Base-by-base conservation (phyloP, 116 monocot species). In the Iris pallida region DNA sequence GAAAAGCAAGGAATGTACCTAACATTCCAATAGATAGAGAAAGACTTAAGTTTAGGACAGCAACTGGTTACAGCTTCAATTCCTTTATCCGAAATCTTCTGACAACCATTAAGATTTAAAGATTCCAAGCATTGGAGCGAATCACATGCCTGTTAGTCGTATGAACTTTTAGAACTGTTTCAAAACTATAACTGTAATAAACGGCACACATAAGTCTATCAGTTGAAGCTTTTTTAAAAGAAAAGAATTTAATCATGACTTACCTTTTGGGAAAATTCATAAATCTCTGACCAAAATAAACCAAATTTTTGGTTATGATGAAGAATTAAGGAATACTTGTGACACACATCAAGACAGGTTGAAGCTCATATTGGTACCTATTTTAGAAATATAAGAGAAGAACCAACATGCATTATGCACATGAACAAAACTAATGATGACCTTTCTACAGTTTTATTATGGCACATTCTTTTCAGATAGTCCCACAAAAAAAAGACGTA, bases 1-100 rank as follows among this genome's bases (percentile, higher is more conserved):
- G 17, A 49, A 19, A 64, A 53, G 42, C 30, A 18, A 40, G 47
- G 40, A 53, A 58, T 6, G 45, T 72, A 89, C 96, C 92, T 86
- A 61, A 96, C 85, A 81, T 91, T 96, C 96, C 96, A 96, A 66
- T 92, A 96, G 61, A 96, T 66, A 45, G 89, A 89, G 30, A 96
- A 78, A 30, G 69, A 6, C 69, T 57, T 79, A 16, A 96, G 79
- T 16, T 85, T 79, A 49, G 86, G 87, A 49, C 86, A 96, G 76
- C 69, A 60, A 73, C 61, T 79, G 57, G 81, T 73, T 72, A 96
- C 59, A 47, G 89, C 89, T 81, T 96, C 85, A 73, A 91, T 71
- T 75, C 96, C 96, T 63, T 65, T 79, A 53, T 96, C 96, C 48
- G 96, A 80, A 16, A 96, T 76, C 68, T 87, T 96, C 74, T 89